These are phyloP conservation scores for Penicillium decumbens DNA, from an alignment of 2,329 filamentous ascomycete genomes.

Conservation along the genomic window DNA sequence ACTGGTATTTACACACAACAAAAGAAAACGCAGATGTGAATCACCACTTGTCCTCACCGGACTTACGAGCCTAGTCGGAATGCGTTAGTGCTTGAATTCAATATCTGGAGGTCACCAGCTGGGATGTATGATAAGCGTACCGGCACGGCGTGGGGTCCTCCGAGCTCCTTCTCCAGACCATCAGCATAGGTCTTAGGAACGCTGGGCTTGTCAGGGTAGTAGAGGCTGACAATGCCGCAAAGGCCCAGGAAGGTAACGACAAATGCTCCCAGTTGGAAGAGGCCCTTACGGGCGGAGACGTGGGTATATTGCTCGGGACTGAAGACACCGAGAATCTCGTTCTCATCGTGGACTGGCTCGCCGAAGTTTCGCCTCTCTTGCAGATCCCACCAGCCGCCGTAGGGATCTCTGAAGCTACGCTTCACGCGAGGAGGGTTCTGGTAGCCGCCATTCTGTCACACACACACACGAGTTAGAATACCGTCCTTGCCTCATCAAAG, in stretches of 20 bases:
- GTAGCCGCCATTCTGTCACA: slow-evolving; percentile 44
- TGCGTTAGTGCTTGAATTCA: background rate
- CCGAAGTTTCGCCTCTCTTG: slow-evolving; percentile 96
- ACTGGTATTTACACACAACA: slow-evolving; percentile 40
- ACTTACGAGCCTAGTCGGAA: slow-evolving; percentile 35
- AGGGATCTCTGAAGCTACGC: slow-evolving; percentile 86
- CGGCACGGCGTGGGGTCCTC: slow-evolving; percentile 61
- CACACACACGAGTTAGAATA: slow-evolving; percentile 11
- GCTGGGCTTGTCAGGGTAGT: slow-evolving; percentile 68
- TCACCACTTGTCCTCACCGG: slow-evolving; percentile 38
- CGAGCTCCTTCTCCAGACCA: slow-evolving; percentile 69
- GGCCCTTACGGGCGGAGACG: slow-evolving; percentile 65
- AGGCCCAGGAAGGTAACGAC: slow-evolving; percentile 60
- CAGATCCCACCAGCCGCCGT: slow-evolving; percentile 94
- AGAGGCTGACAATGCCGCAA: slow-evolving; percentile 61
- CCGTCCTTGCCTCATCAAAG: slow-evolving; percentile 12
- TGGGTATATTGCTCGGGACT: slow-evolving; percentile 86
- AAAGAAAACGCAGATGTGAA: slow-evolving; percentile 20
- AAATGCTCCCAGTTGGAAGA: slow-evolving; percentile 65
- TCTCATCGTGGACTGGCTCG: slow-evolving; percentile 93
- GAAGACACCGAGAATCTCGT: slow-evolving; percentile 88
- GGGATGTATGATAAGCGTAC: slow-evolving; percentile 48
- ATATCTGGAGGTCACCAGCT: background rate
- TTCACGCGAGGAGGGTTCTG: slow-evolving; percentile 60
- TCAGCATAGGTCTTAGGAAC: slow-evolving; percentile 64